Evolutionary conservation across 495 filamentous ascomycete species (phyloP), one percentile per base, ranked within the genome.

Genomic region (Neurospora sp.): DNA sequence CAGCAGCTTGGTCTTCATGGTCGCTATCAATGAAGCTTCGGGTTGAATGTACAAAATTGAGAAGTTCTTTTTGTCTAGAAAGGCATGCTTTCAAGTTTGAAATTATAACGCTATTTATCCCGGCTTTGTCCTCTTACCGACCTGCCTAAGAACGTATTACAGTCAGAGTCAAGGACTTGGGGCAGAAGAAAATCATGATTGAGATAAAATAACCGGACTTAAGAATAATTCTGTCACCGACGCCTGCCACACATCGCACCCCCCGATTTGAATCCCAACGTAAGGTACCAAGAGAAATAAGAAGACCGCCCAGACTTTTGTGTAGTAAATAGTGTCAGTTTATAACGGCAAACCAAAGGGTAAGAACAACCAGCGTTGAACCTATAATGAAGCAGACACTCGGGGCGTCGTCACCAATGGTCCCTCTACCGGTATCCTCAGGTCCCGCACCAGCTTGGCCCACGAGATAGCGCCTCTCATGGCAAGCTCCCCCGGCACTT

Each of bases 401-500:
- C 78, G 74, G 9, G 68, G 68, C 0, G 65, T 35, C 1, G 42
- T 31, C 22, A 71, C 40, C 40, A 27, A 71, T 6, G 83, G 83
- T 69, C 82, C 81, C 41, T 87, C 86, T 3, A 82, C 84, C 8
- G 79, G 81, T 76, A 88, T 82, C 70, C 81, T 84, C 82, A 89
- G 83, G 69, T 87, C 87, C 59, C 79, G 79, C 1, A 84, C 81
- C 44, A 90, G 80, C 82, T 85, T 93, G 72, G 81, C 81, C 89
- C 91, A 94, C 70, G 88, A 87, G 69, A 83, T 81, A 35, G 87
- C 86, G 2, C 89, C 93, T 70, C 92, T 82, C 48, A 80, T 81
- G 16, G 92, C 92, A 79, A 94, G 88, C 70, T 89, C 86, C 68
- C 81, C 82, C 0, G 90, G 90, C 9, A 91, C 88, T 0, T 78